A percentile compares a stretch with the other conserved stretches of the same genome.
These are phyloP conservation scores for Iris macrosiphon DNA, from an alignment of 106 monocot genomes.

Conservation along the genomic window DNA sequence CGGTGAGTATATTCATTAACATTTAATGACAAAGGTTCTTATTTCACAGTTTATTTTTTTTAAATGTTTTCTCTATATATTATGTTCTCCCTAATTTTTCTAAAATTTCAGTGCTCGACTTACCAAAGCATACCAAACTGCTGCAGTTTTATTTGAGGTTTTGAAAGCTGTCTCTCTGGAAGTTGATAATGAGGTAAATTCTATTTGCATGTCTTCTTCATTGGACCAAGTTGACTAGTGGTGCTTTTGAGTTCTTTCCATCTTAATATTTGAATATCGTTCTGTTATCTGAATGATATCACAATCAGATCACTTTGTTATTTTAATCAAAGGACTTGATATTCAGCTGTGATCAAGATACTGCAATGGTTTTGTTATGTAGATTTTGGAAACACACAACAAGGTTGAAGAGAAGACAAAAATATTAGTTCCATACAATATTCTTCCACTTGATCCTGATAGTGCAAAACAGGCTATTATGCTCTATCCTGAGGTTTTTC, in stretches of 20 bases:
- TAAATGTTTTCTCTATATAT: no score
- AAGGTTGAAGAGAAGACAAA: slow-evolving; percentile 82
- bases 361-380: no score
- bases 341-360: no score
- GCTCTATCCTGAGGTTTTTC: slow-evolving; percentile 80
- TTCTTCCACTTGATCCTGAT: slow-evolving; percentile 81
- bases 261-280: no score
- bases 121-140: slow-evolving; percentile 97
- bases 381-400: slow-evolving; percentile 80
- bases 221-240: no score
- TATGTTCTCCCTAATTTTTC: slow-evolving; percentile 9
- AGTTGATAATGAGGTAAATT: slow-evolving; percentile 70
- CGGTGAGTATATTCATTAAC: no score
- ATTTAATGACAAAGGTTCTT: no score
- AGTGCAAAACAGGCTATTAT: slow-evolving; percentile 74
- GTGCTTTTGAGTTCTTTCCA: no score
- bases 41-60: no score
- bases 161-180: slow-evolving; percentile 81
- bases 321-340: no score
- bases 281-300: no score
- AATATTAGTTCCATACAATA: slow-evolving; percentile 85
- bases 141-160: slow-evolving; percentile 91
- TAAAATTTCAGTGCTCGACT: slow-evolving; percentile 57
- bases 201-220: background rate
- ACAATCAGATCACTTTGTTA: no score